Conservation (phyloP, 129 eudicot genomes). For the Helianthus tuberosus region DNA sequence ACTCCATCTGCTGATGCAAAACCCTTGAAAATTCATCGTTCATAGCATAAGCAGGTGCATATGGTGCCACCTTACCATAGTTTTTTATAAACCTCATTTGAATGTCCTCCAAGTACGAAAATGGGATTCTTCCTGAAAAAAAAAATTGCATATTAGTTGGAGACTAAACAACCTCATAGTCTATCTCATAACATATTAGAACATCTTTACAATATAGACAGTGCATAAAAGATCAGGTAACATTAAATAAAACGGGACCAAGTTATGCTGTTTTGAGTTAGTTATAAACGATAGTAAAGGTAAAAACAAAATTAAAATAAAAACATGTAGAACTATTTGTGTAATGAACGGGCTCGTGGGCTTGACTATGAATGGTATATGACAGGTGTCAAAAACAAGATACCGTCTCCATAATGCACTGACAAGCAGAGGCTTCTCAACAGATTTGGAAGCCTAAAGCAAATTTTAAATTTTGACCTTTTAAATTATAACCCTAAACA, state of each 20-base stretch:
- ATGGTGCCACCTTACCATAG: conserved; percentile 83
- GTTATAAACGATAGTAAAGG: not conserved
- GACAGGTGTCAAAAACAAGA: conserved; percentile 18
- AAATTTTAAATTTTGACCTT: not conserved
- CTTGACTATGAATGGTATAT: not conserved
- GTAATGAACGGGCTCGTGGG: not conserved
- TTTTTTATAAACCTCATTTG: conserved; percentile 97
- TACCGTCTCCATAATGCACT: conserved; percentile 9
- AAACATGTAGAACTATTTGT: conserved; percentile 1
- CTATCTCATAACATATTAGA: no score
- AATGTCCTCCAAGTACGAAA: conserved; percentile 92
- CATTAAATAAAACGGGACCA: not conserved
- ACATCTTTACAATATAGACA: no score
- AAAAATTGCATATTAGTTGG: conserved; percentile 17
- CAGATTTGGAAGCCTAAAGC: not conserved
- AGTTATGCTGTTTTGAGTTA: conserved; percentile 9
- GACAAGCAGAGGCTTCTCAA: not conserved
- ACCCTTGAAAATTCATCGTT: conserved; percentile 99
- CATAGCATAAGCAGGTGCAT: conserved; percentile 98
- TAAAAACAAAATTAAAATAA: not conserved
- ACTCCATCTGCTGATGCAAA: conserved; percentile 99
- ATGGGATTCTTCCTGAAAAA: conserved; percentile 90
- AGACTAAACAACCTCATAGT: not conserved
- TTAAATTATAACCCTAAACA: not conserved
- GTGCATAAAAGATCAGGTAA: not conserved